Conservation (phyloP, 2,329 filamentous ascomycete genomes). For the Colletotrichum sp. region DNA sequence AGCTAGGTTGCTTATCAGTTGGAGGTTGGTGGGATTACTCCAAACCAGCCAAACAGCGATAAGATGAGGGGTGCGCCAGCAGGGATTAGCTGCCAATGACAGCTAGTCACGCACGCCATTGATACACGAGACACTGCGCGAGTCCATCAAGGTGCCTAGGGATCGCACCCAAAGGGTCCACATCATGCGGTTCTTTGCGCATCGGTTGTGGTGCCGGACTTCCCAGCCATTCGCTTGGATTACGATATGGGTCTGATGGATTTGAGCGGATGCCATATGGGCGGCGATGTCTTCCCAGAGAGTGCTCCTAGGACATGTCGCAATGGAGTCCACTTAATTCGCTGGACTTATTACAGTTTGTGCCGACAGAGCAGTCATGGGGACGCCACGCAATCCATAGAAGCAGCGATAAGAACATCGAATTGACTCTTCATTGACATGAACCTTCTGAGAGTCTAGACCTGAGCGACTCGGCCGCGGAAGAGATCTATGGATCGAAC, state of each 20-base stretch:
- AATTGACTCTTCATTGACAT: not conserved
- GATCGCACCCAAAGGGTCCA: not conserved
- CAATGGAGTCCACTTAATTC: not conserved
- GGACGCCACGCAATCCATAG: not conserved
- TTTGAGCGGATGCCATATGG: not conserved
- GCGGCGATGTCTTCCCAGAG: not conserved
- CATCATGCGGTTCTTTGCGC: not conserved
- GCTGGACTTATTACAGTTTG: not conserved
- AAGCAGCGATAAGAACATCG: not conserved
- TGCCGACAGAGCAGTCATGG: not conserved
- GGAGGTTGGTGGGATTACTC: not conserved
- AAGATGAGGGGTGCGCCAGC: not conserved
- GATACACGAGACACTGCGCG: not conserved
- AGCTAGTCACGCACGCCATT: not conserved
- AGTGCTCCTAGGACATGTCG: not conserved
- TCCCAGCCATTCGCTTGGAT: not conserved
- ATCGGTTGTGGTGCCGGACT: not conserved
- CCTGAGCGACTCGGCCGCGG: too few species aligned
- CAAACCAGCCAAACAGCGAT: slow-evolving; percentile 11
- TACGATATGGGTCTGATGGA: not conserved
- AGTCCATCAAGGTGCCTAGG: slow-evolving; percentile 7
- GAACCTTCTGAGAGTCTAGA: not conserved
- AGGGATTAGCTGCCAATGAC: slow-evolving; percentile 8
- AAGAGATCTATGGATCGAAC: too few species aligned
- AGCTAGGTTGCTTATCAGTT: slow-evolving; percentile 10